Evolutionary conservation across 169 alveolate species (phyloP), one percentile per base, ranked within the genome.

Genomic region (Sarcocystis neurona): DNA sequence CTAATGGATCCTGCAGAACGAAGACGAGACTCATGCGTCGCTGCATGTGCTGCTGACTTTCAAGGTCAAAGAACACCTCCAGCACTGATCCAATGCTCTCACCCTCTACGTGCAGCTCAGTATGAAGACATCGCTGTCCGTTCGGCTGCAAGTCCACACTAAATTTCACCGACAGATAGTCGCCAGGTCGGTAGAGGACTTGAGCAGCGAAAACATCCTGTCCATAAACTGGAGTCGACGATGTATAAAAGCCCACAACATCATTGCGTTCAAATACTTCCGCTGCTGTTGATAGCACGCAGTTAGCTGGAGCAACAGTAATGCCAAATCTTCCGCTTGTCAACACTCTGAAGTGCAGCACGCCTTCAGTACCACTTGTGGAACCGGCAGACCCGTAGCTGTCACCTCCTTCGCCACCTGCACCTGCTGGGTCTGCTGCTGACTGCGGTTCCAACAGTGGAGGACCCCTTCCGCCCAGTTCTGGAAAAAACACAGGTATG

Each of bases 301-400:
- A 95, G 85, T 96, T 97, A 23, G 98, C 97, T 0, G 98, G 98
- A 1, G 98, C 98, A 3, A 96, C 98, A 0, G 98, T 96, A 41
- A 96, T 96, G n/a, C 98, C 98, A 91, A 96, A 96, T 27, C 98
- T 93, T 10, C 97, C 97, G 32, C 94, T 91, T n/a, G 97, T 93
- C 56, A 90, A 87, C 20, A 96, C 94, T 66, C 96, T 92, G 84
- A 96, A 96, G 70, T 92, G 93, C 20, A 95, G 84, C 37, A 95
- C 94, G 80, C 94, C 94, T 27, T 92, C 92, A 34, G 95, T 94
- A 37, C 90, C 94, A 37, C 93, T 77, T 30, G 93, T 87, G 0
- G 92, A 89, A 68, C 92, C 70, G 79, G 78, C n/a, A n/a, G n/a
- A n/a, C n/a, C n/a, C n/a, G n/a, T n/a, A n/a, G n/a, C n/a, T n/a